Percentiles rank a stretch among this genome's conserved stretches.
phyloP scores from a whole-genome alignment of 2,329 filamentous ascomycete genomes.

The Epichloe aotearoae region DNA sequence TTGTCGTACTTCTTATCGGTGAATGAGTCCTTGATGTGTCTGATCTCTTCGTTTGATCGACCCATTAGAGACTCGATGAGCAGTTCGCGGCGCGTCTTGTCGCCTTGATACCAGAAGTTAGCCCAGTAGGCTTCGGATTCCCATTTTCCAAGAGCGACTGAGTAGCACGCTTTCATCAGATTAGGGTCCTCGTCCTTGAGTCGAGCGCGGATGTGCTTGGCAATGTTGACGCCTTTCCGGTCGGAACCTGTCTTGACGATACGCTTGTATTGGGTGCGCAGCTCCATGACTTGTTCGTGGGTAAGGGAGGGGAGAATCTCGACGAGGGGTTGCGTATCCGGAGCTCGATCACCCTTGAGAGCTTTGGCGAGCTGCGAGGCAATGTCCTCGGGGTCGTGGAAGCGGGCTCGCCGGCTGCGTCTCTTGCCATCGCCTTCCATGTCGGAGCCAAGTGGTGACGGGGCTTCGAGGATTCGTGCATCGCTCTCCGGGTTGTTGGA shows the following conservation, averaged over 20 bases:
- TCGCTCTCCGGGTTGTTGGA: constrained; percentile 35
- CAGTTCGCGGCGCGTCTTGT: constrained; percentile 71
- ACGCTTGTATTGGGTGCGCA: constrained; percentile 82
- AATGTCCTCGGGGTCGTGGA: constrained; percentile 74
- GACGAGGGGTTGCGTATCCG: constrained; percentile 59
- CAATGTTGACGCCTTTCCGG: constrained; percentile 68
- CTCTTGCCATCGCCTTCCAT: constrained; percentile 28
- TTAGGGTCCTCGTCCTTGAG: constrained; percentile 61
- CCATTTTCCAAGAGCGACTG: constrained; percentile 78
- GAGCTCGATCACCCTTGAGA: constrained; percentile 50
- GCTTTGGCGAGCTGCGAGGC: constrained; percentile 64
- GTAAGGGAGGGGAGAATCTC: constrained; percentile 74
- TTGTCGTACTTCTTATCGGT: constrained; percentile 85
- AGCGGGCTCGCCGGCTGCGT: constrained; percentile 50
- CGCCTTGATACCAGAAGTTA: constrained; percentile 92
- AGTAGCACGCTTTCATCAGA: constrained; percentile 84
- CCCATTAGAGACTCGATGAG: constrained; percentile 92
- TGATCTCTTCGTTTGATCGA: constrained; percentile 74
- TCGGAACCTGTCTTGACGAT: constrained; percentile 66
- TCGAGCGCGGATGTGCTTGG: constrained; percentile 67
- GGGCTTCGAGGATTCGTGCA: constrained; percentile 31
- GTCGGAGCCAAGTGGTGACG: constrained; percentile 40
- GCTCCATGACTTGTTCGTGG: constrained; percentile 74
- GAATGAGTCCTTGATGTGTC: constrained; percentile 76
- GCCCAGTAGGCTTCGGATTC: constrained; percentile 96